phyloP scores from a whole-genome alignment of 306 rosid species.

The Dryas octopetala region DNA sequence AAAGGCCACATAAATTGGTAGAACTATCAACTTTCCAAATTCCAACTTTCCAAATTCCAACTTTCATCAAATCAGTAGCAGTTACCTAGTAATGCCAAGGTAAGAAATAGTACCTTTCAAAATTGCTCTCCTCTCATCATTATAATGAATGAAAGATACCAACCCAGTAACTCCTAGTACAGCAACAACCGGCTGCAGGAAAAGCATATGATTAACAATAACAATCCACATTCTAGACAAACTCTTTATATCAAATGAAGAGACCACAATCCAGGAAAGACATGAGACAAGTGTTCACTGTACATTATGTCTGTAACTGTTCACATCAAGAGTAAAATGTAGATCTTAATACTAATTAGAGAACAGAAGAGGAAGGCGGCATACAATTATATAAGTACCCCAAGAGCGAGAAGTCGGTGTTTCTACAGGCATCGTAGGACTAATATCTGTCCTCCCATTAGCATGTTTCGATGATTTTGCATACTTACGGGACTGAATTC shows the following conservation, averaged over 20 bases:
- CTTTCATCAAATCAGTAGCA: slow-evolving; percentile 4
- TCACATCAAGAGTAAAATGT: neutral
- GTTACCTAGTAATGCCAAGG: neutral
- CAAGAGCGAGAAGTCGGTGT: slow-evolving; percentile 47
- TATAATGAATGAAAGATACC: slow-evolving; percentile 59
- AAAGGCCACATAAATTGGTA: neutral
- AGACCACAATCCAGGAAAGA: neutral
- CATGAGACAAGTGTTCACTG: neutral
- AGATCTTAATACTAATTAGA: slow-evolving; percentile 8
- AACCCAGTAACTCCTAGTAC: slow-evolving; percentile 68
- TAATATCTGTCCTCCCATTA: slow-evolving; percentile 33
- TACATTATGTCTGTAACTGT: neutral
- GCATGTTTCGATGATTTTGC: slow-evolving; percentile 43
- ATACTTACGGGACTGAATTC: slow-evolving; percentile 45
- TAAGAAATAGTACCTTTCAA: slow-evolving; percentile 55
- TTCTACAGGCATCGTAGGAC: slow-evolving; percentile 32
- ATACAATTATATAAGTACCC: slow-evolving; percentile 58
- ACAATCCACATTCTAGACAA: slow-evolving; percentile 7
- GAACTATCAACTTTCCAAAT: neutral
- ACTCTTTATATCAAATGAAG: neutral
- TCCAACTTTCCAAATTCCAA: slow-evolving; percentile 11
- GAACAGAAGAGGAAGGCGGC: slow-evolving; percentile 25
- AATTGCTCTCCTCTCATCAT: slow-evolving; percentile 82
- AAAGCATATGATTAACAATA: slow-evolving; percentile 12
- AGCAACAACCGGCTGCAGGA: slow-evolving; percentile 66